Evolutionary conservation across 345 rosid species (phyloP).

Genomic region (Eucalyptus regnans): DNA sequence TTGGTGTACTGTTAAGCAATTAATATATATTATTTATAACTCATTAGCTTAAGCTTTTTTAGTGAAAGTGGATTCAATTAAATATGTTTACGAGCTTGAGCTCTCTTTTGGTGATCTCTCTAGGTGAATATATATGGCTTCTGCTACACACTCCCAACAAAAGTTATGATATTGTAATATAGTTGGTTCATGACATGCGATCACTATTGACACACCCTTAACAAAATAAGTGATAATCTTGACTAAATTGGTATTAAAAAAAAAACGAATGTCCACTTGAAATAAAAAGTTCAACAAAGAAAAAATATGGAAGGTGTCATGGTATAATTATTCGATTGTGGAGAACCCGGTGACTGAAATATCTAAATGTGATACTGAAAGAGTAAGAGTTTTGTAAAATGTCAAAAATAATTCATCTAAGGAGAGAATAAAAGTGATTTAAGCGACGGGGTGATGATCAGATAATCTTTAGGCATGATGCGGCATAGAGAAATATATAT

Average conservation of each 20-base stretch:
- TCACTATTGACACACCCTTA: background rate
- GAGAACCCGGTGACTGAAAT: background rate
- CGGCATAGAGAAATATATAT: background rate
- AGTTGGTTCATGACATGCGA: background rate
- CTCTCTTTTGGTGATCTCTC: no score
- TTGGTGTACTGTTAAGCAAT: no score
- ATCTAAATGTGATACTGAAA: background rate
- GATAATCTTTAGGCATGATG: background rate
- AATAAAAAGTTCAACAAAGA: background rate
- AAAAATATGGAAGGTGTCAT: background rate
- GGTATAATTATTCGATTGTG: background rate
- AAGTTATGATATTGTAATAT: background rate
- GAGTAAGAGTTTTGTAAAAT: background rate
- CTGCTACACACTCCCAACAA: fast-evolving
- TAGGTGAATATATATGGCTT: no score
- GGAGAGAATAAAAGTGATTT: background rate
- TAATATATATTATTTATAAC: no score
- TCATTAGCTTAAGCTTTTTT: no score
- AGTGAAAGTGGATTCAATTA: no score
- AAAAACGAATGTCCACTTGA: background rate
- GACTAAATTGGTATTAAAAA: background rate
- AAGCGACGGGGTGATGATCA: background rate
- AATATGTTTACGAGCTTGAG: no score
- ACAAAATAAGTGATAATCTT: background rate
- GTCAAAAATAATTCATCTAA: background rate